phyloP scores from a whole-genome alignment of 2,329 filamentous ascomycete species.

The Monosporascus sp. region DNA sequence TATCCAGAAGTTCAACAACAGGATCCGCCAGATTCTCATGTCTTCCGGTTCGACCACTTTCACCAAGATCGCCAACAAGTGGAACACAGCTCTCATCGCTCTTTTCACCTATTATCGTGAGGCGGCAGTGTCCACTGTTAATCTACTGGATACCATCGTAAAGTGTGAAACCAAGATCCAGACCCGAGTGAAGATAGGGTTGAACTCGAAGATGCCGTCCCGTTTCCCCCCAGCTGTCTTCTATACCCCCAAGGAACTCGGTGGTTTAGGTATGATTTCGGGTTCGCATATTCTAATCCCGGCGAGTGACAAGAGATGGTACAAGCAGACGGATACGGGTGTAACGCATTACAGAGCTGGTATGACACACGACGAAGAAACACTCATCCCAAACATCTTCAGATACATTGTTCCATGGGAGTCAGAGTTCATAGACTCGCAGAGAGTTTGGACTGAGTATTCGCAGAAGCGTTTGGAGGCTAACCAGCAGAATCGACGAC shows the following conservation, averaged over 20 bases:
- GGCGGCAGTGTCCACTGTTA: constrained; percentile 91
- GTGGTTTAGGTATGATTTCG: constrained; percentile 97
- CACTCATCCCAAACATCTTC: constrained; percentile 97
- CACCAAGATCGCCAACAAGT: constrained; percentile 99
- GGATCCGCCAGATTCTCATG: constrained; percentile 97
- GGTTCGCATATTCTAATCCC: constrained; percentile 97
- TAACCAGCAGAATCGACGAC: constrained; percentile 90
- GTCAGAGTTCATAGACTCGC: constrained; percentile 97
- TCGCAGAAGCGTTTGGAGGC: constrained; percentile 96
- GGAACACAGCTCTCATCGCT: constrained; percentile 96
- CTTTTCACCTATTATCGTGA: constrained; percentile 99
- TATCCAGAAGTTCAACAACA: constrained; percentile 98
- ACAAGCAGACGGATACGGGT: constrained; percentile 93
- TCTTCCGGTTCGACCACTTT: constrained; percentile 99
- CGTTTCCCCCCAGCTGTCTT: constrained; percentile 98
- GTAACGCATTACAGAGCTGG: constrained; percentile 95
- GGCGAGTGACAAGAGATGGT: constrained; percentile 96
- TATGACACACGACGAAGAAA: constrained; percentile 98
- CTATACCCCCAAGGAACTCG: constrained; percentile 96
- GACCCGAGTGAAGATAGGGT: constrained; percentile 94
- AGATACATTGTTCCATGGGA: constrained; percentile 99
- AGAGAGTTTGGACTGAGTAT: constrained; percentile 98
- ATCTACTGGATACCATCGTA: constrained; percentile 92
- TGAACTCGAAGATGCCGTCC: constrained; percentile 99
- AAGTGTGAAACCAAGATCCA: constrained; percentile 99